These are phyloP conservation scores for Eutrema heterophyllum DNA, from an alignment of 345 rosid genomes.

Conservation along the genomic window DNA sequence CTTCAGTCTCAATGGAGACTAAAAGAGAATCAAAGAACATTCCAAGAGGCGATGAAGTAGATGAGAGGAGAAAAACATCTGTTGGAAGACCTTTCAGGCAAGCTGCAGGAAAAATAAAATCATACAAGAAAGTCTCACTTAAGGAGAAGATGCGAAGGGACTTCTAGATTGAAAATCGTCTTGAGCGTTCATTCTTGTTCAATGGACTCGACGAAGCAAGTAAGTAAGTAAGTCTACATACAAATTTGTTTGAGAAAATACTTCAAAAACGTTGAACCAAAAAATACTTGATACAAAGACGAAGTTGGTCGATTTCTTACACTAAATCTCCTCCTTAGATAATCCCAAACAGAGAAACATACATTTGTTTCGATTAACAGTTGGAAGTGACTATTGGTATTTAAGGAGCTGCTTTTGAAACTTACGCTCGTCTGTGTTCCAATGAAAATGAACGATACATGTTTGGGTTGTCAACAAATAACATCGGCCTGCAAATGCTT, in stretches of 20 bases:
- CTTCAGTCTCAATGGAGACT: constrained; percentile 7
- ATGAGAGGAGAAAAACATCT: constrained; percentile 31
- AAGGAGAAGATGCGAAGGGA: constrained; percentile 62
- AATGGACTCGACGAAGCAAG: constrained; percentile 83
- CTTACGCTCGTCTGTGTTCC: not conserved
- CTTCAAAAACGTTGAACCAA: not conserved
- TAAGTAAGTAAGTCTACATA: constrained; percentile 45
- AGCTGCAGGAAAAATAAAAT: constrained; percentile 55
- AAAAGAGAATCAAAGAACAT: constrained; percentile 16
- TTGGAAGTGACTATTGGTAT: not conserved
- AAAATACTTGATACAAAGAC: not conserved
- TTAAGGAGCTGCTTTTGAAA: not conserved
- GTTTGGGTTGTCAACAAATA: constrained; percentile 59
- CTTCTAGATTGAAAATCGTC: not conserved
- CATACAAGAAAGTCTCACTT: constrained; percentile 68
- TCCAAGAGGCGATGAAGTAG: constrained; percentile 29
- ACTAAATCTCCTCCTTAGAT: not conserved
- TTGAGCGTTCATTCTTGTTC: not conserved
- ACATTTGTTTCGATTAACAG: not conserved
- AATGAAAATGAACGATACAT: constrained; percentile 41
- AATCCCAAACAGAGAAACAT: not conserved
- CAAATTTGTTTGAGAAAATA: no score
- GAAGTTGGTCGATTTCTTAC: not conserved
- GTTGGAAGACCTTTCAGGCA: constrained; percentile 49
- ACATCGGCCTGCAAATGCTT: constrained; percentile 75